Evolutionary conservation across 305 asterid genomes (phyloP), one percentile per base, ranked within the genome.

Genomic region (Rubia tinctorum): DNA sequence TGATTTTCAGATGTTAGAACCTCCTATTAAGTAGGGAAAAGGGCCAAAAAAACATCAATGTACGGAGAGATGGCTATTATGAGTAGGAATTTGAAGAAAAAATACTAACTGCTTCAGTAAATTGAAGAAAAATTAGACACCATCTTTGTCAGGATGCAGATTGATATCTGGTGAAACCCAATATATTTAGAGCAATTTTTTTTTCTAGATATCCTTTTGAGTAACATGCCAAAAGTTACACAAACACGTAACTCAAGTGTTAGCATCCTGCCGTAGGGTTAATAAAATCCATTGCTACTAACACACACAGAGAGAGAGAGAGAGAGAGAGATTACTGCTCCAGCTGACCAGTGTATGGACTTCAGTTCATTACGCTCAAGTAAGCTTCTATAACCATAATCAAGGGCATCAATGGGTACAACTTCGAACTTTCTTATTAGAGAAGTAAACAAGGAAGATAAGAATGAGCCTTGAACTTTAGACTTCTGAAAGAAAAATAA

Each of bases 301-400:
- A 44, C 15, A 44, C n/a, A n/a, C n/a, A n/a, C n/a, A 69, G 78
- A 67, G 65, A 45, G 77, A 74, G 81, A 37, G 75, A 80, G 64
- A 79, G 60, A 23, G 68, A 72, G 68, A 37, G 80, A 63, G 75
- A 79, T 69, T 84, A 92, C 97, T 70, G 96, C 91, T 66, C 90
- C 95, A 27, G 92, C 79, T 43, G 96, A 80, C 98, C 98, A 92
- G 68, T 85, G 89, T 77, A 92, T 89, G 59, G 96, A 90, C 76
- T 55, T 77, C 86, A 95, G 96, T 85, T 95, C 99, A 60, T 62
- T 72, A 45, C 98, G 98, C 80, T 95, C 99, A 73, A 95, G 91
- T 80, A 90, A 78, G 84, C 70, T 68, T 88, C 96, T 95, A 85
- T 80, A 75, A 34, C 47, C 71, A 84, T 73, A 73, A 84, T 88